Conservation (phyloP, 306 rosid genomes). For the Begonia masoniana region DNA sequence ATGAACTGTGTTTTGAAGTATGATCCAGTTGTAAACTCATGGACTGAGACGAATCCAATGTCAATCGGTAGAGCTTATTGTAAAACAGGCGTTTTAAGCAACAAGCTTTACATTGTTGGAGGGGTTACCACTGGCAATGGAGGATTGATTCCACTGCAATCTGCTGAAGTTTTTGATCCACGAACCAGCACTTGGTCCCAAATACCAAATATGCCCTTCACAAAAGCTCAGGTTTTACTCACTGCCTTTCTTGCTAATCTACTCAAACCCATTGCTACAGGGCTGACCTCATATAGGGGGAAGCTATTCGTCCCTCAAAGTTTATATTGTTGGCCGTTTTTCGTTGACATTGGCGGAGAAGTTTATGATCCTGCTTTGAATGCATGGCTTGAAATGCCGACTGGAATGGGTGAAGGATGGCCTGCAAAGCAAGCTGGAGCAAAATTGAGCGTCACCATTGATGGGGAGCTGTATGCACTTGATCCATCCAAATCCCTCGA, state of each 20-base stretch:
- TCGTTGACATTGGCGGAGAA: slow-evolving; percentile 93
- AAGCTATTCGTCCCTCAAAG: slow-evolving; percentile 86
- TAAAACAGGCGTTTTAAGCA: slow-evolving; percentile 69
- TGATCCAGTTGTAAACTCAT: slow-evolving; percentile 48
- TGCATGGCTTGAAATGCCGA: slow-evolving; percentile 85
- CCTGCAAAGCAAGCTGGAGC: slow-evolving; percentile 90
- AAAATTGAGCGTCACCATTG: slow-evolving; percentile 74
- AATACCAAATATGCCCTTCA: slow-evolving; percentile 85
- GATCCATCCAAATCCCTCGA: slow-evolving; percentile 78
- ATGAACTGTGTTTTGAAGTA: slow-evolving; percentile 75
- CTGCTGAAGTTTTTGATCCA: slow-evolving; percentile 91
- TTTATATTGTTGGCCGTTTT: slow-evolving; percentile 88
- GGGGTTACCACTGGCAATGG: slow-evolving; percentile 84
- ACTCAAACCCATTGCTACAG: slow-evolving; percentile 90
- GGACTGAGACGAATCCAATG: slow-evolving; percentile 76
- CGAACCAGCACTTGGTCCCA: slow-evolving; percentile 51
- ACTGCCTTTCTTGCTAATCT: slow-evolving; percentile 73
- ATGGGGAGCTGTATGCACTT: slow-evolving; percentile 76
- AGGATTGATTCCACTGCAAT: slow-evolving; percentile 77
- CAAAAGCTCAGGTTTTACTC: slow-evolving; percentile 68
- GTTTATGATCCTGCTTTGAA: slow-evolving; percentile 75
- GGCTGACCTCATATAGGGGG: slow-evolving; percentile 81
- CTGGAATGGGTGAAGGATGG: slow-evolving; percentile 97
- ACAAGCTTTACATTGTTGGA: slow-evolving; percentile 90
- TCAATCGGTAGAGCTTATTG: slow-evolving; percentile 77